A percentile compares a stretch with the other conserved stretches of the same genome.
phyloP scores from a whole-genome alignment of 2,329 filamentous ascomycete species.

The Aureobasidium pullulans region DNA sequence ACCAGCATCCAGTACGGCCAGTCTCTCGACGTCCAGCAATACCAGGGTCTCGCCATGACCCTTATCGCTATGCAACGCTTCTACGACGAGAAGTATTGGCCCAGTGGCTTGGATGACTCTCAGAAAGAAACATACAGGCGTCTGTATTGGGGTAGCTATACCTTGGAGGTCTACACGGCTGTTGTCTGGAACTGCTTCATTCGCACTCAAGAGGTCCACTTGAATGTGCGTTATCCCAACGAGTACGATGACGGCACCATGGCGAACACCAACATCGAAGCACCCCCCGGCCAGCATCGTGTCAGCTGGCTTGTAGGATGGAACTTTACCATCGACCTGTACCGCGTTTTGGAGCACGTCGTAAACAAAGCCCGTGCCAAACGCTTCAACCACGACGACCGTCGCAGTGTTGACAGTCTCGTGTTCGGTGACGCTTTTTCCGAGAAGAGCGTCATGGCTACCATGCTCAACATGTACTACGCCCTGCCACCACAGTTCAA shows the following conservation, averaged over 20 bases:
- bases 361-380: constrained; percentile 21
- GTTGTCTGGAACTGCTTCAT: constrained; percentile 46
- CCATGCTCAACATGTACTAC: constrained; percentile 24
- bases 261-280: constrained; percentile 20
- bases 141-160: constrained; percentile 52
- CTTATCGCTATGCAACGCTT: constrained; percentile 42
- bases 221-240: constrained; percentile 41
- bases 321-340: constrained; percentile 53
- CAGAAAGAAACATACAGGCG: constrained; percentile 44
- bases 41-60: constrained; percentile 45
- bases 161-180: constrained; percentile 47
- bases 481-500: constrained; percentile 26
- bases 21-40: constrained; percentile 43
- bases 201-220: constrained; percentile 39
- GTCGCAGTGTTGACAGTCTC: constrained; percentile 17
- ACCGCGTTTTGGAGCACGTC: constrained; percentile 49
- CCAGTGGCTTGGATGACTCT: constrained; percentile 35
- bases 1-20: constrained; percentile 46
- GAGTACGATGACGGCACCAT: constrained; percentile 43
- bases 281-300: constrained; percentile 8
- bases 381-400: constrained; percentile 21
- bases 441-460: constrained; percentile 24
- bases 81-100: constrained; percentile 50
- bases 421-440: constrained; percentile 23
- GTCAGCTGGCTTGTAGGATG: constrained; percentile 47